A percentile compares a stretch with the other conserved stretches of the same genome.
Conservation (phyloP, 257 asterid genomes). For the Ilex aquifolium region DNA sequence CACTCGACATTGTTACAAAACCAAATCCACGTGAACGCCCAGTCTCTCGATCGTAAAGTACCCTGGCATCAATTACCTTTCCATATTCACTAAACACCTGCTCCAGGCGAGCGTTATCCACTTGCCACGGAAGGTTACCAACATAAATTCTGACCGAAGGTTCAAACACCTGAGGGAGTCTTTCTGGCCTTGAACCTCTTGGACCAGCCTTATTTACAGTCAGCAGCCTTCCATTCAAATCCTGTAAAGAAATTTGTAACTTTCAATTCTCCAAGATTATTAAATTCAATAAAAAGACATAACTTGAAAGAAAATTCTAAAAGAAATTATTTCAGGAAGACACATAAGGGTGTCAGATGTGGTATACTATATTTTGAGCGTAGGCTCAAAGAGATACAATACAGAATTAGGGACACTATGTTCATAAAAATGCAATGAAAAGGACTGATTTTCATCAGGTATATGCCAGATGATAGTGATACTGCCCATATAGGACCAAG, state of each 20-base stretch:
- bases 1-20: constrained; percentile 72
- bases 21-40: constrained; percentile 96
- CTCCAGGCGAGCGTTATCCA: constrained; percentile 58
- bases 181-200: constrained; percentile 70
- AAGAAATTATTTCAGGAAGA: no score
- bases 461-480: no score
- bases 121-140: constrained; percentile 88
- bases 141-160: constrained; percentile 59
- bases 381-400: no score
- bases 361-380: no score
- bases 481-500: no score
- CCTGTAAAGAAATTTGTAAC: constrained; percentile 31
- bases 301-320: no score
- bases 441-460: no score
- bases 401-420: no score
- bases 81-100: constrained; percentile 80
- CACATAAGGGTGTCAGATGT: no score
- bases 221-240: constrained; percentile 59
- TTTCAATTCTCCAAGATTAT: no score
- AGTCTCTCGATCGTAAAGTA: constrained; percentile 67
- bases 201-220: constrained; percentile 83
- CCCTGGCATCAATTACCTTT: constrained; percentile 72
- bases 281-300: no score
- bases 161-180: constrained; percentile 48
- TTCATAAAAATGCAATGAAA: no score